Percentiles rank a stretch among this genome's conserved stretches.
Conservation (phyloP, 2,329 filamentous ascomycete species). For the Calonectria montana region DNA sequence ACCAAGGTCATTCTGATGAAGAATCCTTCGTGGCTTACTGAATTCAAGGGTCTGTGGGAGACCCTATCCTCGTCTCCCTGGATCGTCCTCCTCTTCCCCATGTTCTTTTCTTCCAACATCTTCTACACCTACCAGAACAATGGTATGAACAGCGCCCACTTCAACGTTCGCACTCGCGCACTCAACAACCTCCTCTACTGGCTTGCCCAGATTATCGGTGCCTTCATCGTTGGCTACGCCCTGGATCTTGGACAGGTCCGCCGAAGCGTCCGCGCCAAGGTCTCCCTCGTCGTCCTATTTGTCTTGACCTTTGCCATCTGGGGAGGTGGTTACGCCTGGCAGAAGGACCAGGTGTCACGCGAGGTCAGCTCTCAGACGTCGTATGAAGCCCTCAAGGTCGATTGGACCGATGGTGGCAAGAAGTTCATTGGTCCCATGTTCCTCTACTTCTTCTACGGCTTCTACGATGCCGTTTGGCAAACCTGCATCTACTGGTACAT, state of each 20-base stretch:
- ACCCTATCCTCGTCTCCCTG: slow-evolving; percentile 50
- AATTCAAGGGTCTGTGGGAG: slow-evolving; percentile 54
- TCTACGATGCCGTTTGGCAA: slow-evolving; percentile 76
- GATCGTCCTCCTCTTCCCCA: slow-evolving; percentile 56
- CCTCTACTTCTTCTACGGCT: slow-evolving; percentile 77
- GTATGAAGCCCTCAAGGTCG: slow-evolving; percentile 47
- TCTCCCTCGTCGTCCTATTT: slow-evolving; percentile 60
- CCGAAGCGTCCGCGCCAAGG: slow-evolving; percentile 57
- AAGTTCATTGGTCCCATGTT: slow-evolving; percentile 73
- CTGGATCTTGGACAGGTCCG: slow-evolving; percentile 57
- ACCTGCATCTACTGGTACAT: slow-evolving; percentile 69
- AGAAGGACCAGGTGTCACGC: slow-evolving; percentile 63
- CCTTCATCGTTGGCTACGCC: slow-evolving; percentile 57
- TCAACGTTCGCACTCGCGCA: slow-evolving; percentile 66
- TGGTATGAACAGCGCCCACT: slow-evolving; percentile 64
- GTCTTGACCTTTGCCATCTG: slow-evolving; percentile 64
- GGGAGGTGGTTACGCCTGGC: slow-evolving; percentile 74
- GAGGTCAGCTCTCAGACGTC: slow-evolving; percentile 54
- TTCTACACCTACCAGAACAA: slow-evolving; percentile 70
- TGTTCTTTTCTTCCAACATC: slow-evolving; percentile 67
- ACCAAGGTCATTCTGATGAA: slow-evolving; percentile 49
- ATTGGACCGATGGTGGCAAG: slow-evolving; percentile 56
- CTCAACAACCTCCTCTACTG: slow-evolving; percentile 67
- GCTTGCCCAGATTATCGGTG: slow-evolving; percentile 67
- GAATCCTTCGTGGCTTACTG: slow-evolving; percentile 49